Base-by-base conservation (phyloP, 148 eudicot species). In the Bassia scoparia region DNA sequence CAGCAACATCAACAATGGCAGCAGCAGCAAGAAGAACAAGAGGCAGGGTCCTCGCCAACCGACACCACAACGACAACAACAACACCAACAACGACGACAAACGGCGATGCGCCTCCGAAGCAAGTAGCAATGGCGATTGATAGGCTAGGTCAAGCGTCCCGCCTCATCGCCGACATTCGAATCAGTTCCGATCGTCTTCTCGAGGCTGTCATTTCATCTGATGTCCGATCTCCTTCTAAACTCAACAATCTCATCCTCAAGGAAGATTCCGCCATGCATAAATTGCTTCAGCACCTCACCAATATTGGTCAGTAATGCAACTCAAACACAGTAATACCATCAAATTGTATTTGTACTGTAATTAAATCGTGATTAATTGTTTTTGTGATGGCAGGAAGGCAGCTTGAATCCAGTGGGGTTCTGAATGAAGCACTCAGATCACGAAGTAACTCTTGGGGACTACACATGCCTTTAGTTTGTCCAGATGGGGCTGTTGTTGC, bases 401-500 rank as follows among this genome's bases (percentile, higher is more conserved):
- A 92, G 77, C 88, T 96, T 70, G 99, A 96, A 83, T 90, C 86
- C 67, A 87, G 90, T 81, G 97, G 97, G 71, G 96, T 96, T 75
- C 81, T 96, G 17, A 96, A 76, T 71, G 99, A 96, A 59, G 89
- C 97, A 71, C 96, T 96, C 68, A 82, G 89, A 62, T 90, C 96
- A 81, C 80, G 97, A 64, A 96, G 99, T 78, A 92, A 96, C 82
- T 96, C 99, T 5, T 96, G 99, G 99, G 97, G 99, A 29, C 88
- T 96, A 50, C 99, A 92, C 84, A 96, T 96, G 97, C 99, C 99
- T 67, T 81, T 96, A 81, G 97, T 96, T 74, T 96, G 99, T 78
- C 99, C 99, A 54, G 99, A 96, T 86, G 97, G 97, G 41, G 97
- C 99, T 44, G 99, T 92, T 79, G 99, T 92, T 85, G 99, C 99